Base-by-base conservation (phyloP, 75 land plant genomes). In the Selaginella tamariscina region DNA sequence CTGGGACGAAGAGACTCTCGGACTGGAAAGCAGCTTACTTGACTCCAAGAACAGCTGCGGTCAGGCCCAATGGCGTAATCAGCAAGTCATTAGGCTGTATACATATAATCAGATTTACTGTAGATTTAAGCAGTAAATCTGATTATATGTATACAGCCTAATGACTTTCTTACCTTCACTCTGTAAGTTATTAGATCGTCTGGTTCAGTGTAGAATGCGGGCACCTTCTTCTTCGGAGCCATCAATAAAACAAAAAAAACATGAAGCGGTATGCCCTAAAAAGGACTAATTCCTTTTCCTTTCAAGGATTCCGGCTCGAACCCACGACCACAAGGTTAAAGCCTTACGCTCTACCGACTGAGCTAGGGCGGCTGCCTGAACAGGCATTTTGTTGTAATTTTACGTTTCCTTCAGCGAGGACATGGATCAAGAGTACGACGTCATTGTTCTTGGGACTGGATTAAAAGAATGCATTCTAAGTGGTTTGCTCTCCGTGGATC, bases 351-450 rank as follows among this genome's bases (percentile, higher is more conserved):
- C n/a, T n/a, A n/a, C n/a, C n/a, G n/a, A n/a, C n/a, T n/a, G n/a
- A n/a, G n/a, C n/a, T n/a, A n/a, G n/a, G n/a, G n/a, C n/a, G n/a
- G n/a, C n/a, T n/a, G n/a, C n/a, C n/a, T n/a, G n/a, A n/a, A n/a
- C n/a, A n/a, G n/a, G n/a, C n/a, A n/a, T n/a, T n/a, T n/a, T n/a
- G n/a, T n/a, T n/a, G n/a, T n/a, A n/a, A n/a, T n/a, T n/a, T n/a
- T n/a, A n/a, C n/a, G n/a, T n/a, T n/a, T n/a, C n/a, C n/a, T n/a
- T n/a, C n/a, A n/a, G n/a, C n/a, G n/a, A n/a, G n/a, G n/a, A n/a
- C 74, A 85, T 85, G 88, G 86, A 85, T 81, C 86, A 85, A 63
- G 88, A 85, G 76, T 85, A 85, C 31, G 88, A 85, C 67, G 88
- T 85, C 24, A 78, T 85, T 1, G 88, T 85, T 60, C 72, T 85